phyloP scores from a whole-genome alignment of 768 basidiomycete genomes.

The Phallus indusiatus region DNA sequence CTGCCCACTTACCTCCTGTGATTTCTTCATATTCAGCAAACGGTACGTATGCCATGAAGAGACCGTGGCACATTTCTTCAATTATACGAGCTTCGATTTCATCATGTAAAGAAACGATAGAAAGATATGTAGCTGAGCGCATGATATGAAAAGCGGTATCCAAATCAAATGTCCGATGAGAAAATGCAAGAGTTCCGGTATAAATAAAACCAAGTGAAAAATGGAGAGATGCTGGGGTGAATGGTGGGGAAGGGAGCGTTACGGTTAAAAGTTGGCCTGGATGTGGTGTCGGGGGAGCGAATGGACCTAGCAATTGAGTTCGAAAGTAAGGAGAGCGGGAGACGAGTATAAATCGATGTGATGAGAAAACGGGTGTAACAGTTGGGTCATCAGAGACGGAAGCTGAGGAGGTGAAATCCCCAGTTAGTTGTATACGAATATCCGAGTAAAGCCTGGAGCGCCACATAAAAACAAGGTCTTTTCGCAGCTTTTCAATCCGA shows the following conservation, averaged over 20 bases:
- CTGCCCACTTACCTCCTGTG: slow-evolving; percentile 71
- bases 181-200: slow-evolving; percentile 88
- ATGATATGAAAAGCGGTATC: slow-evolving; percentile 86
- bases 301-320: slow-evolving; percentile 65
- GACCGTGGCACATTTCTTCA: slow-evolving; percentile 83
- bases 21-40: slow-evolving; percentile 72
- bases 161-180: slow-evolving; percentile 88
- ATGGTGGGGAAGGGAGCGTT: slow-evolving; percentile 81
- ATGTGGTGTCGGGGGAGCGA: slow-evolving; percentile 25
- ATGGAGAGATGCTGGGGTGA: slow-evolving; percentile 88
- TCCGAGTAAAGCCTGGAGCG: slow-evolving; percentile 89
- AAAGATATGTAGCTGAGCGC: slow-evolving; percentile 72
- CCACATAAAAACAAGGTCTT: slow-evolving; percentile 97
- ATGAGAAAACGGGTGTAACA: slow-evolving; percentile 77
- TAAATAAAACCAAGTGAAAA: slow-evolving; percentile 94
- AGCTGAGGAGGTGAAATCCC: slow-evolving; percentile 45
- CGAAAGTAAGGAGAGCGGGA: slow-evolving; percentile 87
- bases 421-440: slow-evolving; percentile 70
- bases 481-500: slow-evolving; percentile 76
- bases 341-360: slow-evolving; percentile 88
- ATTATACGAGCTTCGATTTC: slow-evolving; percentile 80
- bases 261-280: slow-evolving; percentile 45
- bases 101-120: slow-evolving; percentile 57
- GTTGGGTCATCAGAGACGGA: slow-evolving; percentile 7
- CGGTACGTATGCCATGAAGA: slow-evolving; percentile 75